Base-by-base conservation (phyloP, 371 early-diverging fungal species). In the Pancytospora epiphaga region DNA sequence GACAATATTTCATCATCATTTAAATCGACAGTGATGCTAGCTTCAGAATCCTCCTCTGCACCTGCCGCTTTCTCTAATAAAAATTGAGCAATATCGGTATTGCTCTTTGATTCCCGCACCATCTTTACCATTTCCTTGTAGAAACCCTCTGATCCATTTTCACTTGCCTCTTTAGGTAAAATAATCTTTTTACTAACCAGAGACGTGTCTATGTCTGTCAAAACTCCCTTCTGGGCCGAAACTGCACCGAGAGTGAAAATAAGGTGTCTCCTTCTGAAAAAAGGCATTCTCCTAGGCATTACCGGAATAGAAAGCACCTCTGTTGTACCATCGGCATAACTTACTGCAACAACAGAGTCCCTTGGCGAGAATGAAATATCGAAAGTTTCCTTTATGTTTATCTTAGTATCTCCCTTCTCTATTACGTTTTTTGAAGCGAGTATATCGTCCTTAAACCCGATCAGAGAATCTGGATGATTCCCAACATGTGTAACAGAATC, bases 241-340 rank as follows among this genome's bases (percentile, higher is more conserved):
- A 30, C 27, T 18, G 6, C 3, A 3, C 12, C 32, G 3, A 3
- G 9, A 6, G 57, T 38, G 51, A 15, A 67, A 19, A 67, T 40
- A 6, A n/a, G 19, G 34, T 49, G 39, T n/a, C 22, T 6, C 6
- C 9, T 18, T n/a, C 68, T 3, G 32, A 15, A 57, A 34, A 61
- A 39, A 49, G 68, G 68, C 2, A 37, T n/a, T 4, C 64, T 30
- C n/a, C n/a, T 18, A 3, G 19, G 4, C 15, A 25, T 4, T 29
- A n/a, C 37, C n/a, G 61, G 61, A 19, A 67, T 61, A 33, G 49
- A 29, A 37, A 67, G 34, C 29, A 76, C 38, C 37, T 71, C 69
- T 12, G 76, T 76, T 30, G 62, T 54, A 25, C 76, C 76, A 34
- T 38, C 40, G 2, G 27, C 50, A 36, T 67, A 63, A 22, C 58